Evolutionary conservation across 2,329 filamentous ascomycete genomes (phyloP).

Genomic region (Coniella lustricola): DNA sequence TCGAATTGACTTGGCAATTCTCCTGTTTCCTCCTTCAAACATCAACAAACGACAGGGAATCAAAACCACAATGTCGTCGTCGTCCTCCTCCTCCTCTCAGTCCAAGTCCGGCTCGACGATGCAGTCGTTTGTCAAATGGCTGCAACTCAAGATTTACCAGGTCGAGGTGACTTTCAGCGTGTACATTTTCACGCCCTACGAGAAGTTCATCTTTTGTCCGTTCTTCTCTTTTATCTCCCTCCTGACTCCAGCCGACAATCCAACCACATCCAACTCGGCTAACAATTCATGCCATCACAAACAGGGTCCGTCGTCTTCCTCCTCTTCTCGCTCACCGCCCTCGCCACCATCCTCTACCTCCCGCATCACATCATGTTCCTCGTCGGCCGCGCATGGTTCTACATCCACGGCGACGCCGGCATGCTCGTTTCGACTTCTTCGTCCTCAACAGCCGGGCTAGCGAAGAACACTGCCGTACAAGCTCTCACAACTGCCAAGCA

Average conservation of each 20-base stretch:
- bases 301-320: constrained; percentile 88
- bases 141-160: constrained; percentile 94
- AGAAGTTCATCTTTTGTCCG: constrained; percentile 97
- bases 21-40: too few species aligned
- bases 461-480: constrained; percentile 29
- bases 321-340: constrained; percentile 75
- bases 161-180: constrained; percentile 95
- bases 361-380: constrained; percentile 84
- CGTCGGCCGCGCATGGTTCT: constrained; percentile 83
- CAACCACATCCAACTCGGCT: not conserved
- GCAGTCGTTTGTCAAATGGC: constrained; percentile 66
- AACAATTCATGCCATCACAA: not conserved
- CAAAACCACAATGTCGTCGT: constrained; percentile 30
- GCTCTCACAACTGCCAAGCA: constrained; percentile 18
- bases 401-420: constrained; percentile 75
- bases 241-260: not conserved
- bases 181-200: constrained; percentile 94
- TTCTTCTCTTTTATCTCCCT: constrained; percentile 12
- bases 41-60: not conserved
- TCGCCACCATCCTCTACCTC: constrained; percentile 85
- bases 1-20: too few species aligned
- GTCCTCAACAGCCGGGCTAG: constrained; percentile 29
- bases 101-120: constrained; percentile 25
- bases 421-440: constrained; percentile 28
- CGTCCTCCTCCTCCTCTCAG: too few species aligned